Base-by-base conservation (phyloP, 805 yeast species). In the Metschnikowia reukaufii region DNA sequence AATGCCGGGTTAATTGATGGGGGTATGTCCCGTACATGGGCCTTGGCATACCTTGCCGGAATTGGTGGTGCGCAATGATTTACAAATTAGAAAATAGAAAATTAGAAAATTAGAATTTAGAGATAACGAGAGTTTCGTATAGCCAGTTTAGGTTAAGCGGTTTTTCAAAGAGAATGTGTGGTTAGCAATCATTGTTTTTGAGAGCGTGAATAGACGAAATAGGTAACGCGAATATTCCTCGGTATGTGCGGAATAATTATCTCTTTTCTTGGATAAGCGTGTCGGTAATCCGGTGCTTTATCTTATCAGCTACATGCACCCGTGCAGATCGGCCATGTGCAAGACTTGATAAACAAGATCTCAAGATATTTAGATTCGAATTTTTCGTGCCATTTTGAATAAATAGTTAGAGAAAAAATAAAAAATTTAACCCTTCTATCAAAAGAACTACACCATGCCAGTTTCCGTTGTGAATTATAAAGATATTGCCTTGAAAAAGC, bases 21-120 rank as follows among this genome's bases (percentile, higher is more conserved):
- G 47, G 97, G 97, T 2, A 92, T 89, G 75, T 83, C 92, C 21
- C 70, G 83, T 51, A 85, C 97, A 0, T 90, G 96, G 96, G 83
- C 91, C 10, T 70, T 90, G 52, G 82, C 96, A 0, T 87, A 79
- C 54, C 74, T 88, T 38, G 96, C 79, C 6, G 84, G 78, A 17
- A 63, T 72, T 42, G 72, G 70, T 5, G 59, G 45, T 13, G 55
- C 58, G 6, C 32, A 45, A 16, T 50, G 17, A 34, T 38, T 31
- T 31, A 15, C 3, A 31, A n/a, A 31, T 31, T n/a, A n/a, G n/a
- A n/a, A n/a, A n/a, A n/a, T n/a, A n/a, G n/a, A n/a, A n/a, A n/a
- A n/a, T n/a, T n/a, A n/a, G n/a, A n/a, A n/a, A n/a, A n/a, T n/a
- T n/a, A n/a, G n/a, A n/a, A n/a, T n/a, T n/a, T 29, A 29, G 29